Evolutionary conservation across 345 rosid genomes (phyloP), one percentile per base, ranked within the genome.

Genomic region (thale cress (Arabidopsis thaliana)): DNA sequence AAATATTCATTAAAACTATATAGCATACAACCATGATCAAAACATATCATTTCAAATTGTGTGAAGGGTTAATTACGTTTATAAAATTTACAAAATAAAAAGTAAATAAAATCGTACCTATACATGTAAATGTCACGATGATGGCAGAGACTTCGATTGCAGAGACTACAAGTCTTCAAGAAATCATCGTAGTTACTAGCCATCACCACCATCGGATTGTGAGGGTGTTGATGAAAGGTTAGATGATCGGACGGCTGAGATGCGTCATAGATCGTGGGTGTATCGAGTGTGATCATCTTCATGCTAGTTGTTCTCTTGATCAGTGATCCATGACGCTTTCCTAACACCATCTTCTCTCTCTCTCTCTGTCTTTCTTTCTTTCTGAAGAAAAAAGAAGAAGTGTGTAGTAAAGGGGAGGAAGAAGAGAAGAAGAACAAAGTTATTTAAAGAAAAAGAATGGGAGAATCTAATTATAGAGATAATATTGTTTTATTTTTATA

Each of bases 121-220:
- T 92, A 92, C 97, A 92, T 92, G 65, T 87, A 92, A 60, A 92
- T 88, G 68, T 92, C 97, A 41, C 83, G 87, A 14, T 48, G 38
- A 28, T 78, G 84, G 60, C 79, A 73, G 38, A 69, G 77, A 77
- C 48, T 60, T 44, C 66, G 72, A 68, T 48, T 64, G 41, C 71
- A 44, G 30, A 78, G 71, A 79, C 33, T 67, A 72, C 81, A 78
- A 78, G 58, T 67, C 59, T 34, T 78, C 69, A 78, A 67, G 65
- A 72, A 78, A 37, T 52, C 67, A 58, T 78, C 33, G n/a, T 57
- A 49, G 3, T 33, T 33, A 64, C 41, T 58, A 57, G 40, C 59
- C 65, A 72, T 25, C 41, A 65, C 53, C 11, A 65, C 53, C 69
- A 46, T 58, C 37, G 38, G 77, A 71, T 48, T 40, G 37, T 30